Conservation (phyloP, 352 stramenopile genomes). For the Ophiocytium majus region DNA sequence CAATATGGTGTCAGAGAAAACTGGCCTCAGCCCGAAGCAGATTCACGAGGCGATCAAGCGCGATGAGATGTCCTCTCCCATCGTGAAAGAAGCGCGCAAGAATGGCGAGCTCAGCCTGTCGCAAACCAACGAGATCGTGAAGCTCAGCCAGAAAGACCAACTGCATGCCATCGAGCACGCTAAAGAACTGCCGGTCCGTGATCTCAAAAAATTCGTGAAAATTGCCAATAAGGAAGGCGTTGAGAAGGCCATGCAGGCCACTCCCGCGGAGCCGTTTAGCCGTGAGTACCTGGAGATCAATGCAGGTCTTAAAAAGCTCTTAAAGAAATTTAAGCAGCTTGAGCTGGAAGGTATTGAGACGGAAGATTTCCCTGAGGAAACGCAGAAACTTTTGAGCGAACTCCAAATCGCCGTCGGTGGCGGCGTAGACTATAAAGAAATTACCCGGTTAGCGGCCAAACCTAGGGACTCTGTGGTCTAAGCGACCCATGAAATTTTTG, state of each 20-base stretch:
- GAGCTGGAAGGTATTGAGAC: background rate
- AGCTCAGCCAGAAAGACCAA: conserved; percentile 7
- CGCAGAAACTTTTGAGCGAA: background rate
- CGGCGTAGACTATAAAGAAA: no score
- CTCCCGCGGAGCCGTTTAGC: background rate
- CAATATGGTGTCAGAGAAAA: conserved; percentile 8
- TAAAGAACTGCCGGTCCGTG: conserved; percentile 5
- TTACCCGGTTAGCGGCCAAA: no score
- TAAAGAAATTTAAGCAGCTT: conserved; percentile 3
- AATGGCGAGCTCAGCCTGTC: background rate
- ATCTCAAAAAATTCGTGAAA: conserved; percentile 10
- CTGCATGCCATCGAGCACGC: background rate
- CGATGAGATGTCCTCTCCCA: background rate
- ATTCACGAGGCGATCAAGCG: conserved; percentile 8
- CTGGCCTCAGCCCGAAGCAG: background rate
- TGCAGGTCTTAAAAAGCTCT: background rate
- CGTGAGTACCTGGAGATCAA: background rate
- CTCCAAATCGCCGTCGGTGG: no score
- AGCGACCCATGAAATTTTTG: no score
- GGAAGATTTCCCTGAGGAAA: background rate
- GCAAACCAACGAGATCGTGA: conserved; percentile 13
- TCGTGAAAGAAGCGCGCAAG: background rate
- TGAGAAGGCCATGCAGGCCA: background rate
- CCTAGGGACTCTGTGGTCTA: no score
- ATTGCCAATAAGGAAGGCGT: background rate